Conservation (phyloP, 495 filamentous ascomycete genomes). For the Sabuloglossum arenarium region DNA sequence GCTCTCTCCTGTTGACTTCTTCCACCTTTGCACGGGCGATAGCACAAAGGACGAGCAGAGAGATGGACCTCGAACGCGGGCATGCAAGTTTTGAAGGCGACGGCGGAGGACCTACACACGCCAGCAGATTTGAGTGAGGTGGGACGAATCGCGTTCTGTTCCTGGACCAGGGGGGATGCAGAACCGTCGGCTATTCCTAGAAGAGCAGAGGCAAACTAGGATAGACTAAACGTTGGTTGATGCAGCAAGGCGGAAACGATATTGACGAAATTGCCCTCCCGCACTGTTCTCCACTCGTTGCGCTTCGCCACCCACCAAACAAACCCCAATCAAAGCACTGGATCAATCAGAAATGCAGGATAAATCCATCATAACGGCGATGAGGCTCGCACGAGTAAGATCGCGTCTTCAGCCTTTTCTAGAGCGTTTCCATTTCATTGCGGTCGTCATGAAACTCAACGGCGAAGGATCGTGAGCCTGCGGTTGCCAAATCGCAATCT, state of each 20-base stretch:
- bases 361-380: background rate
- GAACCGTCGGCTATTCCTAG: background rate
- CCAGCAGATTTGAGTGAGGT: background rate
- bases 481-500: background rate
- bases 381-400: background rate
- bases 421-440: background rate
- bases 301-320: background rate
- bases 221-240: background rate
- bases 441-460: background rate
- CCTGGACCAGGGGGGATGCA: background rate
- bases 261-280: background rate
- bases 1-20: background rate
- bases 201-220: background rate
- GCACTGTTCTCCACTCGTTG: background rate
- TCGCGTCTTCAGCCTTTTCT: background rate
- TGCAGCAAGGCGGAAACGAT: background rate
- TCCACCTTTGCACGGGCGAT: background rate
- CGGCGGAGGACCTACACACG: background rate
- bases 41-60: background rate
- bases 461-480: background rate
- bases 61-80: background rate
- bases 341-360: background rate
- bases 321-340: background rate
- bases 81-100: background rate
- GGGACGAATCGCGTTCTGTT: background rate